A percentile compares a stretch with the other conserved stretches of the same genome.
Evolutionary conservation across 2,329 filamentous ascomycete species (phyloP).

Genomic region (Lasiodiplodia citricola): DNA sequence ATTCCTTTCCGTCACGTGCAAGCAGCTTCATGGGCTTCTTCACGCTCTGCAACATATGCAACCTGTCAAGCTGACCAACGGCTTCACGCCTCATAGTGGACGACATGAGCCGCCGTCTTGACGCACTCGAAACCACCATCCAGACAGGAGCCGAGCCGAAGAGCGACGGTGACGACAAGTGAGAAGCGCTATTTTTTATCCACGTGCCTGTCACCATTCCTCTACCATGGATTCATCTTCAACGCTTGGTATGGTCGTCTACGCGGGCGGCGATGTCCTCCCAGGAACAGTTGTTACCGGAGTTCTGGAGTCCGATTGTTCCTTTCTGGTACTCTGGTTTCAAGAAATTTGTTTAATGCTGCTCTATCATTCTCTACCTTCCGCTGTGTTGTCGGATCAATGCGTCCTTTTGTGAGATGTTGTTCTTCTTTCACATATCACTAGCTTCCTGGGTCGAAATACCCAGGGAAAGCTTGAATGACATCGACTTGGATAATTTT

Average conservation of each 20-base stretch:
- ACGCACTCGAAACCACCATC: constrained; percentile 79
- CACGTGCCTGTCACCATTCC: background rate
- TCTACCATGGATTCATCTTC: too few relatives aligned
- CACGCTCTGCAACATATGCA: background rate
- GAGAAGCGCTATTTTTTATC: background rate
- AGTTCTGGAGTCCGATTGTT: background rate
- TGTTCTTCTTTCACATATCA: too few relatives aligned
- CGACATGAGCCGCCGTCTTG: constrained; percentile 86
- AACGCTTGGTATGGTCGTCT: too few relatives aligned
- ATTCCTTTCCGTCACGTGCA: too few relatives aligned
- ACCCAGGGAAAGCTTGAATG: too few relatives aligned
- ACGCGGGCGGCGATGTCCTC: background rate
- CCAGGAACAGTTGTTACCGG: background rate
- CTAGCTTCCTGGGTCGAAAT: too few relatives aligned
- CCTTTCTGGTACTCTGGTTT: background rate
- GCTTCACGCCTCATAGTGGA: constrained; percentile 69
- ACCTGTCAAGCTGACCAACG: background rate
- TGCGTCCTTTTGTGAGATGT: too few relatives aligned
- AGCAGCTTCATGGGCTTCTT: background rate
- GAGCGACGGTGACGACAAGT: constrained; percentile 23
- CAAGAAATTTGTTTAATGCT: constrained; percentile 1
- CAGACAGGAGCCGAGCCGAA: constrained; percentile 52
- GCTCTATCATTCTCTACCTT: background rate
- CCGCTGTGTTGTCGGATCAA: too few relatives aligned
- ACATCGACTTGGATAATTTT: too few relatives aligned